phyloP scores from a whole-genome alignment of 140 eudicot species.

The Bidens hawaiensis region DNA sequence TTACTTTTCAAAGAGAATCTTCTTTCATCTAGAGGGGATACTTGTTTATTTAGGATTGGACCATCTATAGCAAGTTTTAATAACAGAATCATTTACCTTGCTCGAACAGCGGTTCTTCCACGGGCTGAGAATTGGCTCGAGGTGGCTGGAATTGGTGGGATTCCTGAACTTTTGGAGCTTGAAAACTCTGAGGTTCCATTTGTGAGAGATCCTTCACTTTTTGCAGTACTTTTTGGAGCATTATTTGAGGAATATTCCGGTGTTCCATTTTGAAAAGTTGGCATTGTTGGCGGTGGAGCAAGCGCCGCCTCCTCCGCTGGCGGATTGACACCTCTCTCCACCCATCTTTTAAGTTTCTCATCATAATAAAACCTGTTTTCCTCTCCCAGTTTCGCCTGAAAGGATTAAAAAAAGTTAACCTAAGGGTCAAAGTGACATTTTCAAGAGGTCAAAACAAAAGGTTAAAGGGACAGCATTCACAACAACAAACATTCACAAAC shows the following conservation, averaged over 20 bases:
- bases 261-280: conserved; percentile 59
- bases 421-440: neutral
- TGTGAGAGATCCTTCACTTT: conserved; percentile 41
- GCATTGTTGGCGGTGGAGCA: conserved; percentile 80
- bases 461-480: no score
- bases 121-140: conserved; percentile 91
- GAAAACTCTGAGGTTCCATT: conserved; percentile 51
- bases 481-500: no score
- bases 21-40: no score
- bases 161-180: conserved; percentile 62
- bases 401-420: conserved; percentile 6
- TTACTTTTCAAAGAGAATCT: no score
- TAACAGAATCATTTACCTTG: conserved; percentile 47
- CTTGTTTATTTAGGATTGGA: no score
- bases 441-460: neutral
- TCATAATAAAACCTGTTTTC: conserved; percentile 80
- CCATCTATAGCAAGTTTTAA: no score
- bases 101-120: conserved; percentile 78
- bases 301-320: conserved; percentile 77
- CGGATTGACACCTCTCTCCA: conserved; percentile 86
- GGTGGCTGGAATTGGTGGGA: conserved; percentile 85
- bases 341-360: conserved; percentile 97
- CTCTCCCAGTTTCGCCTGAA: conserved; percentile 89
- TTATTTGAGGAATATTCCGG: conserved; percentile 56
- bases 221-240: conserved; percentile 45